Conservation (phyloP, 139 green algal genomes). For the Haematococcus sp. region DNA sequence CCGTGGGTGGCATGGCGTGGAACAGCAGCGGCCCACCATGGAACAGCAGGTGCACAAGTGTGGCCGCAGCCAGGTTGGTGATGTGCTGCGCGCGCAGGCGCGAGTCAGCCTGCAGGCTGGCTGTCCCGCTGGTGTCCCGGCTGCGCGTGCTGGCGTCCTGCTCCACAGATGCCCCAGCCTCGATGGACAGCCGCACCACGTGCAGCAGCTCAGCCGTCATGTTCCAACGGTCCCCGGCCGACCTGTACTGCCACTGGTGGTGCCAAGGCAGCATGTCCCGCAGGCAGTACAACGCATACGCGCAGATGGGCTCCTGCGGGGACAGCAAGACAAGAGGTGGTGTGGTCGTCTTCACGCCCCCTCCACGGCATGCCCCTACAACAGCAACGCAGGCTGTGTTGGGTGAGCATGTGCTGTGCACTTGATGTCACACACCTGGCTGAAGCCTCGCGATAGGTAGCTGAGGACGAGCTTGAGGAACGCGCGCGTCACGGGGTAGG, state of each 20-base stretch:
- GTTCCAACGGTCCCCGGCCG: neutral
- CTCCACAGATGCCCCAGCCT: constrained; percentile 5
- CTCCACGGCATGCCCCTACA: too few relatives aligned
- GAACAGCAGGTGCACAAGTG: constrained; percentile 25
- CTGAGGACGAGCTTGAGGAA: constrained; percentile 35
- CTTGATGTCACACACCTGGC: neutral
- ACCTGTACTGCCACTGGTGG: constrained; percentile 17
- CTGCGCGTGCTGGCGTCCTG: neutral
- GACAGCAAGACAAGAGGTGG: too few relatives aligned
- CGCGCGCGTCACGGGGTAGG: constrained; percentile 44
- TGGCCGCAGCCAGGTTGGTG: constrained; percentile 9
- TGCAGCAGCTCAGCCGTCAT: constrained; percentile 10
- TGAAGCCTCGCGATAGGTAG: constrained; percentile 31
- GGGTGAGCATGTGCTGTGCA: neutral
- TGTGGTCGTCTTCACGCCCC: too few relatives aligned
- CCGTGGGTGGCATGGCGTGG: constrained; percentile 5
- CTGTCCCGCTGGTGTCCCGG: neutral
- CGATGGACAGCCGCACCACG: constrained; percentile 36
- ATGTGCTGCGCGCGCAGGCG: constrained; percentile 10
- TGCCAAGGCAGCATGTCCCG: constrained; percentile 33
- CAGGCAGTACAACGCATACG: constrained; percentile 30
- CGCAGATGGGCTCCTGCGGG: neutral
- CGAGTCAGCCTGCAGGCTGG: too few relatives aligned
- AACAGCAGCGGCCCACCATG: constrained; percentile 24
- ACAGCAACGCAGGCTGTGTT: too few relatives aligned